Percentiles rank a stretch among this genome's conserved stretches.
These are phyloP conservation scores for Arctium minus DNA, from an alignment of 129 eudicot genomes.

Conservation along the genomic window DNA sequence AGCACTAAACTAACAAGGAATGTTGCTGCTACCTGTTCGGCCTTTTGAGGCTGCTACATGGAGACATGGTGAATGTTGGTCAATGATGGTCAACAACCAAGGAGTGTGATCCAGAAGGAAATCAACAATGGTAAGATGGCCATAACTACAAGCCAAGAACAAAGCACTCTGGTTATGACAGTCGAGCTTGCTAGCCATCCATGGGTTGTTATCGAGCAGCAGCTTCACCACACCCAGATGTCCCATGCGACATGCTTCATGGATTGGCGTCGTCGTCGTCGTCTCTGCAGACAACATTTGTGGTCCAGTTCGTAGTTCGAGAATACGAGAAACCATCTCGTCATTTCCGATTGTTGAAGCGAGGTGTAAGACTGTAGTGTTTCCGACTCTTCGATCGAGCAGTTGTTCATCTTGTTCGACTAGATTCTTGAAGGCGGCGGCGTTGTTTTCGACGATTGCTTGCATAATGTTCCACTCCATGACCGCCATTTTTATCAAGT, in stretches of 20 bases:
- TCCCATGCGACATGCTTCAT: slow-evolving; percentile 24
- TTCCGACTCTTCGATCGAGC: slow-evolving; percentile 17
- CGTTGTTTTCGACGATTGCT: slow-evolving; percentile 14
- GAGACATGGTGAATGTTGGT: slow-evolving; percentile 10
- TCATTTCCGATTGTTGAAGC: slow-evolving; percentile 20
- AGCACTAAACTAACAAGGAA: too few relatives aligned
- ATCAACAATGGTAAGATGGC: slow-evolving; percentile 21
- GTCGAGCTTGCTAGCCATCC: slow-evolving; percentile 20
- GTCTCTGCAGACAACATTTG: slow-evolving; percentile 6
- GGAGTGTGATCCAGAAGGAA: background rate
- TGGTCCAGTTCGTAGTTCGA: slow-evolving; percentile 5
- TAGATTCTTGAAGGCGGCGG: background rate
- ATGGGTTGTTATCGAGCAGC: slow-evolving; percentile 11
- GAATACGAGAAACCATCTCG: slow-evolving; percentile 10
- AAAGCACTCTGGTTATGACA: slow-evolving; percentile 17
- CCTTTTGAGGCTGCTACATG: slow-evolving; percentile 16
- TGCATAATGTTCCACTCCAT: slow-evolving; percentile 8
- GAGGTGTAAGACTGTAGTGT: slow-evolving; percentile 14
- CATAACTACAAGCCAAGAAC: slow-evolving; percentile 28
- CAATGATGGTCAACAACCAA: slow-evolving; percentile 14
- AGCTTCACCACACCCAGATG: slow-evolving; percentile 5
- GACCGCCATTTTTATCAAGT: slow-evolving; percentile 1
- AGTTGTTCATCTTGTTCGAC: slow-evolving; percentile 15
- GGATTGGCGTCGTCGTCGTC: slow-evolving; percentile 14
- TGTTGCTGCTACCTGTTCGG: slow-evolving; percentile 1